Conservation (phyloP, 805 yeast genomes). For the Candida silvatica region DNA sequence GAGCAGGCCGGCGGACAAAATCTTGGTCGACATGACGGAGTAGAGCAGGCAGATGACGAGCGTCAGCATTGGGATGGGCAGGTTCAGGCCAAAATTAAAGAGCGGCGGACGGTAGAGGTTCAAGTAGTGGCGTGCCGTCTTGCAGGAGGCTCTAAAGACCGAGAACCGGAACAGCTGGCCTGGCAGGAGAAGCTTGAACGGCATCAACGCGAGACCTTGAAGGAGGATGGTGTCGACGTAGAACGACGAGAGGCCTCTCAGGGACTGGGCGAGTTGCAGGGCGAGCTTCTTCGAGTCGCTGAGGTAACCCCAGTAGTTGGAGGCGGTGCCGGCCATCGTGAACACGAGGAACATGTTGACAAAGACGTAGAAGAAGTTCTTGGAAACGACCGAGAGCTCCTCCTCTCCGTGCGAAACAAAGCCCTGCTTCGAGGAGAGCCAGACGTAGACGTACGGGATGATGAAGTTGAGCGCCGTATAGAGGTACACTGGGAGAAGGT, state of each 20-base stretch:
- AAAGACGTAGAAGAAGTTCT: slow-evolving; percentile 90
- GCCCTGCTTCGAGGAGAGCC: slow-evolving; percentile 79
- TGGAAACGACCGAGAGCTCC: slow-evolving; percentile 81
- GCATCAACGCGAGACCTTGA: slow-evolving; percentile 85
- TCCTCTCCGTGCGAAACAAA: slow-evolving; percentile 88
- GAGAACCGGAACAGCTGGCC: slow-evolving; percentile 77
- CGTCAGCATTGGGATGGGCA: slow-evolving; percentile 87
- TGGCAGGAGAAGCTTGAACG: slow-evolving; percentile 72
- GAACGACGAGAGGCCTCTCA: slow-evolving; percentile 72
- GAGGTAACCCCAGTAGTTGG: slow-evolving; percentile 67
- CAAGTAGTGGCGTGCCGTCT: slow-evolving; percentile 77
- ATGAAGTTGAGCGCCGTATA: slow-evolving; percentile 77
- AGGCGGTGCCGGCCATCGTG: slow-evolving; percentile 89
- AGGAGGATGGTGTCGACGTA: slow-evolving; percentile 81
- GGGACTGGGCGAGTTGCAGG: slow-evolving; percentile 72
- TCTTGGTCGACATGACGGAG: slow-evolving; percentile 84
- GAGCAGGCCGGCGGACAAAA: slow-evolving; percentile 72
- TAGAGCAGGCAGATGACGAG: slow-evolving; percentile 79
- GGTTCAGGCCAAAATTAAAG: slow-evolving; percentile 81
- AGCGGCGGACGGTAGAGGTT: slow-evolving; percentile 79
- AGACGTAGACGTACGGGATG: slow-evolving; percentile 81
- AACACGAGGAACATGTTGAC: slow-evolving; percentile 90
- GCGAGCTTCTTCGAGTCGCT: slow-evolving; percentile 90
- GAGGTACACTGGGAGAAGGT: slow-evolving; percentile 82
- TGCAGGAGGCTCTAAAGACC: slow-evolving; percentile 51